A percentile compares a stretch with the other conserved stretches of the same genome.
Conservation (phyloP, 352 stramenopile genomes). For the Globisporangium irregulare region DNA sequence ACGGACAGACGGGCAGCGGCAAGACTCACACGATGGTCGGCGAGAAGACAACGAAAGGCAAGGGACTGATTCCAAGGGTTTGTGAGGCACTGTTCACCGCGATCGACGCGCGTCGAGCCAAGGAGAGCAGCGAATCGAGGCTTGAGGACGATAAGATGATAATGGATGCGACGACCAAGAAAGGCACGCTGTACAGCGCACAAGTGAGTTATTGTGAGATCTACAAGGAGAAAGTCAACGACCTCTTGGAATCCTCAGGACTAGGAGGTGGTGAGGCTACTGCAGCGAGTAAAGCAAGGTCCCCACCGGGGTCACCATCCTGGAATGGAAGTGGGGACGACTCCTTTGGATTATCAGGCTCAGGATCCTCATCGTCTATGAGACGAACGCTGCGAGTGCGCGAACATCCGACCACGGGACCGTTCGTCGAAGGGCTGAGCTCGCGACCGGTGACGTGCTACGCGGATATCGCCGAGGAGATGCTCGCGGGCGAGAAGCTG, state of each 20-base stretch:
- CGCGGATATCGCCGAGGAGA: conserved; percentile 74
- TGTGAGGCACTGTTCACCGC: conserved; percentile 75
- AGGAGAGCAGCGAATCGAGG: conserved; percentile 19
- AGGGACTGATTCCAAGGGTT: conserved; percentile 74
- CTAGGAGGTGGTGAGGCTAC: neutral
- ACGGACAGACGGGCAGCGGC: conserved; percentile 67
- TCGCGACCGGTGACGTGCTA: conserved; percentile 69
- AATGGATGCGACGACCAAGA: neutral
- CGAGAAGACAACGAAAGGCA: conserved; percentile 51
- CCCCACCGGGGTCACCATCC: conserved; percentile 27
- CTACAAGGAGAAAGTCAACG: conserved; percentile 87
- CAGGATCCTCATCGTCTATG: neutral
- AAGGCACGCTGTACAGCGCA: conserved; percentile 43
- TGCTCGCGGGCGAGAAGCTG: conserved; percentile 92
- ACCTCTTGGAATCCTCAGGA: conserved; percentile 53
- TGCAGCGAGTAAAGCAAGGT: conserved; percentile 18
- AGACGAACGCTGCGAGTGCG: conserved; percentile 59
- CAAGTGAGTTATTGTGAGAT: conserved; percentile 85
- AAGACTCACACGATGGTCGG: conserved; percentile 87
- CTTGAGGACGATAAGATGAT: conserved; percentile 9
- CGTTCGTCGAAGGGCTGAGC: conserved; percentile 82
- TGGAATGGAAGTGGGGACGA: neutral
- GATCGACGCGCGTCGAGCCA: conserved; percentile 44
- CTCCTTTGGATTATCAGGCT: neutral
- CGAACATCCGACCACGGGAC: conserved; percentile 79